Base-by-base conservation (phyloP, 202 grass and related monocot species). In the Setaria italica region DNA sequence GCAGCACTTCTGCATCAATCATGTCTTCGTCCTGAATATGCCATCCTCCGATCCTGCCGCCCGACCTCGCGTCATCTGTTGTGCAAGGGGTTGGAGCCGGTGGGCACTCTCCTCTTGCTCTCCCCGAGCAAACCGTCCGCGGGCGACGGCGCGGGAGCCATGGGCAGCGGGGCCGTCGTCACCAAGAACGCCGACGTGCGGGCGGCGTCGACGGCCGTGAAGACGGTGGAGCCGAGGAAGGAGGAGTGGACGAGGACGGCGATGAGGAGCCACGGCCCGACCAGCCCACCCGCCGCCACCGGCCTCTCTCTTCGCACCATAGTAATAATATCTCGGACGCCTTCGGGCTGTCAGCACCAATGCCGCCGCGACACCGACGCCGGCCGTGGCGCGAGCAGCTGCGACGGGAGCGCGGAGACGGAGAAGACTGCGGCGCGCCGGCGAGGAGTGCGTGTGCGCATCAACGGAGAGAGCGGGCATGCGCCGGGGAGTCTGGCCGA, bases 71-170 rank as follows among this genome's bases (percentile, higher is more conserved):
- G 19, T 92, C 88, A 89, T 85, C 93, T 47, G 84, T 95, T 92
- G 82, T 95, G 90, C 71, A 95, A 82, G 32, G 88, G 93, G 79
- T 95, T 95, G 25, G 93, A 6, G 19, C 93, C 93, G 5, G 90
- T 89, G 30, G 90, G 93, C 56, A 87, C 83, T 2, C 0, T 0
- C 85, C 93, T 85, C 75, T 95, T 92, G 65, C 75, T 72, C 67
- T 89, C 74, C 0, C 53, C 50, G 3, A 78, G 21, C 42, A 84
- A 6, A 65, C 57, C 68, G 64, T 72, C 85, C 6, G 62, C 79
- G 34, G 83, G 33, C 2, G 76, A 85, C 51, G 84, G 84, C 42
- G 88, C 83, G 14, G 88, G 85, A 7, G 85, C 79, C 76, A 86
- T 67, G 0, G 62, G 80, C 16, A 70, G 56, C 0, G 82, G 70